Percentiles rank a stretch among this genome's conserved stretches.
Evolutionary conservation across 2,329 filamentous ascomycete species (phyloP).

Genomic region (Scytalidium lignicola): DNA sequence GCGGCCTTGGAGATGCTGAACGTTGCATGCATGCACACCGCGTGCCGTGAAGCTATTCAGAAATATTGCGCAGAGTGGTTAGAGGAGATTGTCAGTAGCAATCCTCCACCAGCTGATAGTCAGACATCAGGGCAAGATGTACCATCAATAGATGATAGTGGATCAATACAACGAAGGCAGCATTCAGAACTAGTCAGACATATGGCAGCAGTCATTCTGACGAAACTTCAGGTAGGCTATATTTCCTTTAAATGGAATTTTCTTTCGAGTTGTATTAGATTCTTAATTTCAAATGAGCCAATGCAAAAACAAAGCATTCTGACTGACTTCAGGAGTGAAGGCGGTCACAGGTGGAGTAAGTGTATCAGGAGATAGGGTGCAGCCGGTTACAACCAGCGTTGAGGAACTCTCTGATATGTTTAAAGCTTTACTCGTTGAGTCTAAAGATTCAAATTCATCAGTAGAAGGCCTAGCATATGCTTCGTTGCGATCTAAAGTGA

Average conservation of each 20-base stretch:
- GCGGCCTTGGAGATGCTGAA: constrained; percentile 86
- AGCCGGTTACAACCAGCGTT: constrained; percentile 53
- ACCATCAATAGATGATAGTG: constrained; percentile 20
- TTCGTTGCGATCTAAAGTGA: constrained; percentile 78
- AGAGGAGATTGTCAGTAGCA: constrained; percentile 73
- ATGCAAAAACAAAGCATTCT: constrained; percentile 16
- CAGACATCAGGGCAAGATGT: constrained; percentile 13
- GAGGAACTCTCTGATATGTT: constrained; percentile 62
- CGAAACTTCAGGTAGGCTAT: constrained; percentile 60
- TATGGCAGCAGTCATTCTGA: constrained; percentile 68
- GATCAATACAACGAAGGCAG: constrained; percentile 24
- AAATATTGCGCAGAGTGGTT: constrained; percentile 86
- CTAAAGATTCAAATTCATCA: constrained; percentile 59
- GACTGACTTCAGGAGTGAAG: constrained; percentile 30
- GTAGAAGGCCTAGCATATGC: constrained; percentile 92
- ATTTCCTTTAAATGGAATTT: too few species aligned
- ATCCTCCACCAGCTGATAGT: constrained; percentile 47
- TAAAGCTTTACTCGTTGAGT: constrained; percentile 58
- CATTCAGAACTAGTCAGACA: constrained; percentile 59
- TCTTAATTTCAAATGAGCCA: constrained; percentile 3
- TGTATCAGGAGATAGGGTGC: constrained; percentile 32
- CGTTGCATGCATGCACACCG: constrained; percentile 79
- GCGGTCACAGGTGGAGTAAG: constrained; percentile 23
- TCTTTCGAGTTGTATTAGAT: neutral
- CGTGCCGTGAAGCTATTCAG: constrained; percentile 76